Base-by-base conservation (phyloP, 73 alveolate genomes). In the Symbiodinium pilosum region DNA sequence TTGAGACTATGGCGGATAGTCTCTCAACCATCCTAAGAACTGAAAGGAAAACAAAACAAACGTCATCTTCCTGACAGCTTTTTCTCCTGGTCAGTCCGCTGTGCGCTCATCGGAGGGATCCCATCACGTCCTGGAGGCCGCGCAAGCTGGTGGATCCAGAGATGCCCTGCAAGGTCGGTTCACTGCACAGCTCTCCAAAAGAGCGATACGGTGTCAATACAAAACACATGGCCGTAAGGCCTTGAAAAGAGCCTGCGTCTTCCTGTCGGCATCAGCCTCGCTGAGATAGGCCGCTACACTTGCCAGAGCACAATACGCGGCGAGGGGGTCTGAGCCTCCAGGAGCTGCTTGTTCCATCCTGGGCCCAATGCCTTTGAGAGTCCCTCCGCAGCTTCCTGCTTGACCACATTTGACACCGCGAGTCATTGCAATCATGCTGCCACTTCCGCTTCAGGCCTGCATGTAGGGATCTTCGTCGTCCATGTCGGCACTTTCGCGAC, bases 311-410 rank as follows among this genome's bases (percentile, higher is more conserved):
- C n/a, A n/a, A n/a, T n/a, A n/a, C n/a, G n/a, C n/a, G n/a, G n/a
- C n/a, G n/a, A n/a, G n/a, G n/a, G n/a, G n/a, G n/a, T n/a, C n/a
- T n/a, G n/a, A n/a, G 84, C 97, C 97, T 91, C 97, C 83, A 91
- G 56, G 47, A 88, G 52, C 40, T 91, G 51, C 88, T 91, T 41
- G 88, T 91, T 86, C 97, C 97, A 91, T 38, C 97, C 77, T 2
- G 97, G 97, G 42, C 97, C 97, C 59, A 91, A 86, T 0, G 97
- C 97, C 52, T 71, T 91, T 12, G 97, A 91, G 81, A 91, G 84
- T 14, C 97, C 97, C 5, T 91, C 97, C 28, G 97, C 97, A 6
- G 97, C 97, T 91, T 91, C 97, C 97, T 91, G 75, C 12, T 9
- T 0, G 44, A 2, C 26, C 41, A 34, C 28, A 64, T 41, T 83